Evolutionary conservation across 306 rosid genomes (phyloP).

Genomic region (Fragaria iinumae): DNA sequence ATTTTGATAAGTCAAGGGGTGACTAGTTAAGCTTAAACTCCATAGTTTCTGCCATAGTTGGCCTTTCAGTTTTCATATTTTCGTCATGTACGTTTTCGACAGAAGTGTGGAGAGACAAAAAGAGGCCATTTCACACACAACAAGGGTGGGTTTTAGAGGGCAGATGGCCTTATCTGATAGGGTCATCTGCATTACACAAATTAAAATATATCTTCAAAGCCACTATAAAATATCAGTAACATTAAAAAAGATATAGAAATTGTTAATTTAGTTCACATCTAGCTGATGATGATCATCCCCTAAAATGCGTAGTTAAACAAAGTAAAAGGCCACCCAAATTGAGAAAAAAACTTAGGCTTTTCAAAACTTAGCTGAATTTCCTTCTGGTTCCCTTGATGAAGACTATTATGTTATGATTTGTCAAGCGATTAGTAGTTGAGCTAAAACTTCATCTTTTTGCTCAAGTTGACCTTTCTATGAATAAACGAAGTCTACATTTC

Average conservation of each 20-base stretch:
- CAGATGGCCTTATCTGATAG: background rate
- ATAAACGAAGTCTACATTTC: background rate
- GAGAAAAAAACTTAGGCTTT: no score
- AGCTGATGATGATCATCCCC: background rate
- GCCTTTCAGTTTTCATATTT: background rate
- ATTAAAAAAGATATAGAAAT: background rate
- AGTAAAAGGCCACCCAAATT: no score
- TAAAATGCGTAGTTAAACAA: background rate
- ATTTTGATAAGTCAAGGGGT: no score
- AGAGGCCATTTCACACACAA: no score
- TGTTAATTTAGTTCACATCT: background rate
- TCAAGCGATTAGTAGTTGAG: background rate
- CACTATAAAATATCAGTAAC: background rate
- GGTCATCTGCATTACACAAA: no score
- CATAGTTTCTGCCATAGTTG: no score
- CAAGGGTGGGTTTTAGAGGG: background rate
- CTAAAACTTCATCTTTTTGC: background rate
- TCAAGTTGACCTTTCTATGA: background rate
- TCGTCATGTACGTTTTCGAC: no score
- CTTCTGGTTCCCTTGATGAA: no score
- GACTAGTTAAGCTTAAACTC: no score
- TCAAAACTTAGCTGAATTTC: no score
- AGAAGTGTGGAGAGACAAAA: background rate
- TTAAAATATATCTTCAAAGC: background rate
- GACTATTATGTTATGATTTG: background rate